These are phyloP conservation scores for Candida freyschussii DNA, from an alignment of 1,139 yeast species.

Conservation along the genomic window DNA sequence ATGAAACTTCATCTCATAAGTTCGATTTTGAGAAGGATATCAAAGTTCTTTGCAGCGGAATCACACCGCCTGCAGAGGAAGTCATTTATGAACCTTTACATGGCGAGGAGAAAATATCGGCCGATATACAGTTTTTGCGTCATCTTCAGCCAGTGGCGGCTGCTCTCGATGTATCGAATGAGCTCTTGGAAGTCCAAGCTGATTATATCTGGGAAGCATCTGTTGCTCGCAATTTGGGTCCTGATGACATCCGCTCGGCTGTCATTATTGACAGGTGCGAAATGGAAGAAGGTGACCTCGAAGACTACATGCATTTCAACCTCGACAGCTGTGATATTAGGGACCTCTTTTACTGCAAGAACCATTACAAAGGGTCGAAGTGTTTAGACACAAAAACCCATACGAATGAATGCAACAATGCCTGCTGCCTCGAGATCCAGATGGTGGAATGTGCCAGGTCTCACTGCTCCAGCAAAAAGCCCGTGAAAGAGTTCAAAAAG, in stretches of 20 bases:
- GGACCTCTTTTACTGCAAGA: slow-evolving; percentile 22
- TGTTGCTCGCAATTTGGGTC: background rate
- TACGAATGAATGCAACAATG: slow-evolving; percentile 20
- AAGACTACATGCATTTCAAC: slow-evolving; percentile 14
- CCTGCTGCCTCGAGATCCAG: slow-evolving; percentile 23
- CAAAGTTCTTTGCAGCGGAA: too few species aligned
- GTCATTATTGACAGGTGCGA: slow-evolving; percentile 21
- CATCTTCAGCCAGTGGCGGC: slow-evolving; percentile 12
- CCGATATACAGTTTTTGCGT: slow-evolving; percentile 3
- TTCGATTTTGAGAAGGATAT: too few species aligned
- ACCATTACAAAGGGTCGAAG: slow-evolving; percentile 15
- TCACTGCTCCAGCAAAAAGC: slow-evolving; percentile 17
- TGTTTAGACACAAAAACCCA: slow-evolving; percentile 13
- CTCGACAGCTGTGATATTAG: slow-evolving; percentile 24
- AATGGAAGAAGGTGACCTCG: slow-evolving; percentile 11
- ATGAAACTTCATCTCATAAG: too few species aligned
- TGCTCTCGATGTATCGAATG: slow-evolving; percentile 8
- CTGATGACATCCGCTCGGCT: slow-evolving; percentile 6
- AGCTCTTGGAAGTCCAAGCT: slow-evolving; percentile 14
- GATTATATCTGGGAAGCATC: slow-evolving; percentile 16
- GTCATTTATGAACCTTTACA: slow-evolving; percentile 10
- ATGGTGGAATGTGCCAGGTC: slow-evolving; percentile 23
- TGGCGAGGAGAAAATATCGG: slow-evolving; percentile 7
- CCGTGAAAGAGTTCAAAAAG: slow-evolving; percentile 14
- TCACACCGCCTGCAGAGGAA: slow-evolving; percentile 8